Evolutionary conservation across 345 rosid species (phyloP).

Genomic region (sweet orange (Citrus sinensis)): DVS_A1.0 CM039164.1:1164001-1164500

Average conservation of each 20-base stretch:
- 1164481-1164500: conserved; percentile 38
- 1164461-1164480: not conserved
- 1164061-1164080: conserved; percentile 73
- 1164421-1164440: not conserved
- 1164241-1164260: conserved; percentile 65
- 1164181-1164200: conserved; percentile 69
- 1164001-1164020: conserved; percentile 51
- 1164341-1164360: not conserved
- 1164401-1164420: not conserved
- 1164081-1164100: conserved; percentile 80
- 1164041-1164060: conserved; percentile 75
- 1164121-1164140: conserved; percentile 81
- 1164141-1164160: conserved; percentile 65
- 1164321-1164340: not conserved
- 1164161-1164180: conserved; percentile 76
- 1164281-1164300: conserved; percentile 72
- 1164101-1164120: conserved; percentile 82
- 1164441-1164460: not conserved
- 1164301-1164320: not conserved
- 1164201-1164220: conserved; percentile 86
- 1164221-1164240: conserved; percentile 84
- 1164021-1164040: conserved; percentile 75
- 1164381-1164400: not conserved
- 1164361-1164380: conserved; percentile 4
- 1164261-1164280: conserved; percentile 68